Evolutionary conservation across 495 filamentous ascomycete genomes (phyloP).

Genomic region (Schizothecium vesticola): DNA sequence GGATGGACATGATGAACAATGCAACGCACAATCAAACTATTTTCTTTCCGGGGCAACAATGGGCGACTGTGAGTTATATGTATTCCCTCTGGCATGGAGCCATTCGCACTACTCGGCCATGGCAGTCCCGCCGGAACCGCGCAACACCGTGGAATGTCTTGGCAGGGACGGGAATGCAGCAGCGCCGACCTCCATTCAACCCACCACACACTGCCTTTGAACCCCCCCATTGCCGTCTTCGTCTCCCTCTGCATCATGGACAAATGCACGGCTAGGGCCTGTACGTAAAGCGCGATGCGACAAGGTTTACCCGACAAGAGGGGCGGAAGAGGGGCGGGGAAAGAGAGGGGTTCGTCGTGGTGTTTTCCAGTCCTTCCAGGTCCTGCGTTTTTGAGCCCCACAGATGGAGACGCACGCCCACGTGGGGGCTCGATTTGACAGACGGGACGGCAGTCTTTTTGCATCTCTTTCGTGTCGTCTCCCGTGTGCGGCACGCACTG

Average conservation of each 20-base stretch:
- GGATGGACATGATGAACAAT: conserved; percentile 22
- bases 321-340: not conserved
- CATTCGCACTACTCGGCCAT: not conserved
- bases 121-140: not conserved
- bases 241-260: not conserved
- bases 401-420: conserved; percentile 9
- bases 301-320: not conserved
- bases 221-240: not conserved
- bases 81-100: not conserved
- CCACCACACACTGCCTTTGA: not conserved
- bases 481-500: conserved; percentile 1
- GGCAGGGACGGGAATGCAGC: conserved; percentile 3
- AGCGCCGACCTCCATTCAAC: not conserved
- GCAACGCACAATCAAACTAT: not conserved
- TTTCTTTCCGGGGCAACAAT: too few relatives aligned
- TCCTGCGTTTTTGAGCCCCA: conserved; percentile 13
- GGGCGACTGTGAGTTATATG: not conserved
- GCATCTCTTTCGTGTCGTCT: not conserved
- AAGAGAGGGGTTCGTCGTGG: not conserved
- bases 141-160: conserved; percentile 22
- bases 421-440: conserved; percentile 20
- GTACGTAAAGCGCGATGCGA: not conserved
- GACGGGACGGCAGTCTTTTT: not conserved
- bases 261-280: not conserved
- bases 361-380: not conserved